Percentiles rank a stretch among this genome's conserved stretches.
These are phyloP conservation scores for Clarkia xantiana DNA, from an alignment of 345 rosid genomes.

Conservation along the genomic window DNA sequence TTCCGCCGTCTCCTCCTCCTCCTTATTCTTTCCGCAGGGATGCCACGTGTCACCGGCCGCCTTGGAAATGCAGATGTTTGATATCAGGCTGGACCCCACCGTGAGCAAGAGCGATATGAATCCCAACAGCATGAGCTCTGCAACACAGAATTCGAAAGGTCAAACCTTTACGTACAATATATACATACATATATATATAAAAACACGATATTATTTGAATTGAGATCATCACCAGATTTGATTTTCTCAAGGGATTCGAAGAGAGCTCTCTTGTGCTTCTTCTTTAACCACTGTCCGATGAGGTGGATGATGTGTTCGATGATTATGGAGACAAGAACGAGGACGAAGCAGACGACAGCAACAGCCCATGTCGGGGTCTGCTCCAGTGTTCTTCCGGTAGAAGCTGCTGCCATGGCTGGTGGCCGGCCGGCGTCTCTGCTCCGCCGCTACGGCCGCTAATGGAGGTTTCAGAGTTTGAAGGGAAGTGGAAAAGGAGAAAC, in stretches of 20 bases:
- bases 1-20: neutral
- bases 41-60: slow-evolving; percentile 42
- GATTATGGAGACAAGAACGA: slow-evolving; percentile 33
- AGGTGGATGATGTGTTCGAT: slow-evolving; percentile 46
- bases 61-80: slow-evolving; percentile 50
- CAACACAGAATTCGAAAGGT: neutral
- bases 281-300: slow-evolving; percentile 61
- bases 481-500: neutral
- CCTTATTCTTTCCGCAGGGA: slow-evolving; percentile 17
- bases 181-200: too few relatives aligned
- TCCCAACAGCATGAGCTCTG: slow-evolving; percentile 86
- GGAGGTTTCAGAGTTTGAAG: too few relatives aligned
- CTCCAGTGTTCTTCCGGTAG: slow-evolving; percentile 39
- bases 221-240: slow-evolving; percentile 45
- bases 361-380: slow-evolving; percentile 66
- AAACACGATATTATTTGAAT: too few relatives aligned
- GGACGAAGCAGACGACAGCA: slow-evolving; percentile 41
- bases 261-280: slow-evolving; percentile 48
- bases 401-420: slow-evolving; percentile 26
- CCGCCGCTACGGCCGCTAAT: neutral
- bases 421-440: too few relatives aligned
- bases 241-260: slow-evolving; percentile 85
- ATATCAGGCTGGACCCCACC: slow-evolving; percentile 32
- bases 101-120: slow-evolving; percentile 72
- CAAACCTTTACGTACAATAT: too few relatives aligned